Percentiles rank a stretch among this genome's conserved stretches.
Evolutionary conservation across 148 eudicot genomes (phyloP).

Genomic region (Diospyros kaki): DNA sequence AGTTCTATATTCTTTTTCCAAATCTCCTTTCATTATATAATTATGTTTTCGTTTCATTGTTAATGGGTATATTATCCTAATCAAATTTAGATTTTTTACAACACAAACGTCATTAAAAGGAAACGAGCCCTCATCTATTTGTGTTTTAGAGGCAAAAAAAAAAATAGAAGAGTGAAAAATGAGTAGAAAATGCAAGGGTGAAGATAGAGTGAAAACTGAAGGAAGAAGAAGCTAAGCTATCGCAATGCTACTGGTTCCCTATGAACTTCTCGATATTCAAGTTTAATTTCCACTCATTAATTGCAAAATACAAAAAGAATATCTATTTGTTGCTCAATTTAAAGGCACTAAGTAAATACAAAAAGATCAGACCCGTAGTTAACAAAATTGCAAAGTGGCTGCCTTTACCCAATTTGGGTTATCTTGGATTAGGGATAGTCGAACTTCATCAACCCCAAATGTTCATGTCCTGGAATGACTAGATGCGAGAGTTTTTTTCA

Average conservation of each 20-base stretch:
- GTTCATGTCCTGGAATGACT: too few species aligned
- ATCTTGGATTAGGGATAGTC: too few species aligned
- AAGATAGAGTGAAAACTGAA: not conserved
- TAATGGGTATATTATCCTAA: too few species aligned
- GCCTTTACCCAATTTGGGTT: too few species aligned
- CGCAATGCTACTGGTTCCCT: not conserved
- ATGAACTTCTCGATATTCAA: not conserved
- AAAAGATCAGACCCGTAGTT: not conserved
- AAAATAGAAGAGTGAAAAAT: not conserved
- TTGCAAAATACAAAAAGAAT: not conserved
- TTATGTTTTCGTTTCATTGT: too few species aligned
- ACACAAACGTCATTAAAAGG: not conserved
- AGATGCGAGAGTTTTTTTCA: too few species aligned
- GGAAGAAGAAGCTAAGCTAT: not conserved
- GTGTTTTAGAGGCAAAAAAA: not conserved
- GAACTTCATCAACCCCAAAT: too few species aligned
- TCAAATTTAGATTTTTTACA: too few species aligned
- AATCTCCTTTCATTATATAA: too few species aligned
- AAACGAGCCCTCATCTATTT: not conserved
- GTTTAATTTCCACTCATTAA: not conserved
- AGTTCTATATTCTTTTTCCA: too few species aligned
- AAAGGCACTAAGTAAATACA: not conserved
- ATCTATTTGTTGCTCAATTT: not conserved
- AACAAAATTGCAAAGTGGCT: not conserved
- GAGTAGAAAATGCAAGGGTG: not conserved